A percentile compares a stretch with the other conserved stretches of the same genome.
phyloP scores from a whole-genome alignment of 805 yeast species.

The Danielozyma ontarioensis region DNA sequence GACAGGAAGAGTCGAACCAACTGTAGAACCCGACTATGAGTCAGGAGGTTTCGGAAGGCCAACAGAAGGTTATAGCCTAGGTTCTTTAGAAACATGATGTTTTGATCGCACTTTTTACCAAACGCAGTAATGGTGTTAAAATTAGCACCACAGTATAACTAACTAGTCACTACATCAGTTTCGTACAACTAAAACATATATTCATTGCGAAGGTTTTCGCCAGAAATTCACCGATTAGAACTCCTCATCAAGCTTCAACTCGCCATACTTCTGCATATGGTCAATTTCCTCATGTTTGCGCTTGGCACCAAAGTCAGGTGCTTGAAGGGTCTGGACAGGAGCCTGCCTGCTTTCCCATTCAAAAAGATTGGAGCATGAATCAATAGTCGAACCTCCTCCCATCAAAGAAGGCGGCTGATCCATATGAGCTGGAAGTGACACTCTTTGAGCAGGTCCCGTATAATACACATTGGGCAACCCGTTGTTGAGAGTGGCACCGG shows the following conservation, averaged over 20 bases:
- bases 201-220: too few relatives aligned
- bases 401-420: conserved; percentile 41
- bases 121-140: background rate
- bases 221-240: conserved; percentile 28
- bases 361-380: conserved; percentile 35
- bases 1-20: conserved; percentile 18
- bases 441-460: conserved; percentile 16
- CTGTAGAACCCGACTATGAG: conserved; percentile 21
- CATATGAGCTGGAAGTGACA: conserved; percentile 38
- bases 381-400: conserved; percentile 39
- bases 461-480: background rate
- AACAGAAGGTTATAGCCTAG: background rate
- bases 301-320: conserved; percentile 9
- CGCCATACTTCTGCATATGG: conserved; percentile 31
- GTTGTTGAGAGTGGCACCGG: conserved; percentile 3
- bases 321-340: conserved; percentile 1
- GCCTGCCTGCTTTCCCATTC: conserved; percentile 32
- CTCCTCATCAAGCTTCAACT: conserved; percentile 44
- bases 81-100: conserved; percentile 2
- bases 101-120: background rate
- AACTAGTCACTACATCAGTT: conserved; percentile 2
- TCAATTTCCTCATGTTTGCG: conserved; percentile 22
- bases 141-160: background rate
- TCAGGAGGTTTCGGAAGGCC: conserved; percentile 21
- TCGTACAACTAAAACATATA: too few relatives aligned